Evolutionary conservation across 1,284 basidiomycete species (phyloP), one percentile per base, ranked within the genome.

Genomic region (Jaminaea rosea): DNA sequence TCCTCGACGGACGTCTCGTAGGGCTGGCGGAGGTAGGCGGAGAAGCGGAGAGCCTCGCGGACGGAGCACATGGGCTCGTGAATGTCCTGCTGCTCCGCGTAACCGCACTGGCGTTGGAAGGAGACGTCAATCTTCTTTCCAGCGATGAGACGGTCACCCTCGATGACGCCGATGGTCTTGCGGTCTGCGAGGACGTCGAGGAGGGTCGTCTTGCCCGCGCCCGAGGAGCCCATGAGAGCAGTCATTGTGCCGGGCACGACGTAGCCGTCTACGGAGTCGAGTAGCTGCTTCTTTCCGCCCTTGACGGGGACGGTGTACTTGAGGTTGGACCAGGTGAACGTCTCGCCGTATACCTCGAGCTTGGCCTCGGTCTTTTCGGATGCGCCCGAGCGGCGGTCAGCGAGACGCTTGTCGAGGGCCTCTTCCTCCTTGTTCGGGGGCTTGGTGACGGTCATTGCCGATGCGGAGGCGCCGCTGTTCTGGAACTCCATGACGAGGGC

Each of bases 1-100:
- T 92, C 88, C 1, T 75, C 75, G 21, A 78, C 74, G 0, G 86
- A 77, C 3, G 88, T 81, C 7, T 78, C 77, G 6, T 78, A 75
- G 2, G 87, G 85, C 67, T 92, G 89, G 24, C 89, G 83, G 5
- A 93, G 77, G 57, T 83, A 78, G 0, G 89, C 89, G 8, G 85
- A 87, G 77, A 92, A 90, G 21, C 81, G 76, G 0, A 94, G 76
- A 0, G 89, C 86, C 67, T 94, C 89, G 26, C 87, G 81, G 6
- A 93, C 88, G 6, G 84, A 81, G 4, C 88, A 82, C 10, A 86
- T 88, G 56, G 82, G 84, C 74, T 89, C 87, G 72, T 92, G 89
- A 27, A 72, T 61, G 65, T 92, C 88, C 81, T 86, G 84, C 75
- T 90, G 88, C 68, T 89, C 85, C 29, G 85, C 86, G 44, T 66